Base-by-base conservation (phyloP, 2,329 filamentous ascomycete species). In the Fusarium chuoi region DNA sequence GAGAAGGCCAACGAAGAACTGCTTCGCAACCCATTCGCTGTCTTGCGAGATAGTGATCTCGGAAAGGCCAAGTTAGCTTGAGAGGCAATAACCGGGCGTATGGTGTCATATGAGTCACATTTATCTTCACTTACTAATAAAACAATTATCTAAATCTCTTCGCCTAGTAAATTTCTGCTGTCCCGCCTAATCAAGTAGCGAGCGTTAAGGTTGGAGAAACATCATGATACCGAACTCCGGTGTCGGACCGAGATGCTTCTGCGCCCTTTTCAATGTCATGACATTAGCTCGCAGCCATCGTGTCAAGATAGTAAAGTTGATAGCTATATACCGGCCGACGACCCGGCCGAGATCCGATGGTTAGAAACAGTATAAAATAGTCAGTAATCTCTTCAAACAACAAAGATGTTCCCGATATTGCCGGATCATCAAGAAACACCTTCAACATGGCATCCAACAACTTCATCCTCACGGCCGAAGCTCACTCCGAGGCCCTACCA, bases 211-310 rank as follows among this genome's bases (percentile, higher is more conserved):
- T 28, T 15, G 24, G 20, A 30, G 17, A 55, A 55, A n/a, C 35
- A n/a, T 41, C 35, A 55, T 30, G 51, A 55, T 14, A 55, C 18
- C 51, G 20, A 41, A 39, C 36, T 55, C 36, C 52, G 52, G 36
- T 55, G 52, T 55, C 52, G 52, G 52, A 30, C 52, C 52, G 51
- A 38, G 49, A 54, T 7, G 7, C 17, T 20, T 41, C 10, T 30
- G 5, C 52, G 52, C 52, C 52, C 52, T 55, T 55, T 55, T 18
- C 26, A 30, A 55, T 55, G 36, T 55, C 52, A 55, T 55, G 36
- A 39, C 36, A 55, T n/a, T 55, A 55, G 52, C 36, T 55, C 35
- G 36, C 24, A 41, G 26, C 52, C 15, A 30, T 41, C 8, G 41
- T 41, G 52, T 41, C 24, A 55, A 55, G 26, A 28, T n/a, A 41